Conservation (phyloP, 2,329 filamentous ascomycete genomes). For the Microdochium paspali region DNA sequence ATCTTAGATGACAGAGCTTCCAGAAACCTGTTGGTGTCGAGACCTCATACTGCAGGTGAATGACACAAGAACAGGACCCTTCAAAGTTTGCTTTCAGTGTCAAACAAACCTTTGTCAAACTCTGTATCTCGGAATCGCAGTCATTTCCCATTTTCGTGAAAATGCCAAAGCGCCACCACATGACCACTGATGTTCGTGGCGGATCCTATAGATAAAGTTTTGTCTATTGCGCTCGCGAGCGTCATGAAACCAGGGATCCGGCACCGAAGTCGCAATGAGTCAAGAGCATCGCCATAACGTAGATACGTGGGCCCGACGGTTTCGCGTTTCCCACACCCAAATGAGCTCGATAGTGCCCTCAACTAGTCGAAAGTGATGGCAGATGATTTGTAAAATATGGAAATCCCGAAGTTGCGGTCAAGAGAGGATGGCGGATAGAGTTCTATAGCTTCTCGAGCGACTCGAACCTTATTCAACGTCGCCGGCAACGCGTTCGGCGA, state of each 20-base stretch:
- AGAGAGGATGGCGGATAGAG: neutral
- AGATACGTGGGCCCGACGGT: too few relatives aligned
- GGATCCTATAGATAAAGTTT: neutral
- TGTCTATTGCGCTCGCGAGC: neutral
- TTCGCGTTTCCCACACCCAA: too few relatives aligned
- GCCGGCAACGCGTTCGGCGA: neutral
- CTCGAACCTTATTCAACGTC: neutral
- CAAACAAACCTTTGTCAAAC: neutral
- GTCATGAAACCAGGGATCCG: neutral
- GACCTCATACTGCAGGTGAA: neutral
- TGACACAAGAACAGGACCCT: neutral
- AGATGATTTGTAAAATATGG: neutral
- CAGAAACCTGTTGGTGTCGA: neutral
- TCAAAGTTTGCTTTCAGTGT: neutral
- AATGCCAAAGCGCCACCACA: too few relatives aligned
- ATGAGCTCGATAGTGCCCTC: neutral
- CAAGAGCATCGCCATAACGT: neutral
- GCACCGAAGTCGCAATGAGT: neutral
- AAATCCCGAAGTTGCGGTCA: neutral
- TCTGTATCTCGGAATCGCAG: too few relatives aligned
- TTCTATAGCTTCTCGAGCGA: neutral
- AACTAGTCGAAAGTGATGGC: neutral
- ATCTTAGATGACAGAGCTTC: neutral
- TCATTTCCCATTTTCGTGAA: too few relatives aligned
- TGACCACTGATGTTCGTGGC: neutral